Evolutionary conservation across 23 red algal genomes (phyloP).

Genomic region (Gracilaria domingensis): DNA sequence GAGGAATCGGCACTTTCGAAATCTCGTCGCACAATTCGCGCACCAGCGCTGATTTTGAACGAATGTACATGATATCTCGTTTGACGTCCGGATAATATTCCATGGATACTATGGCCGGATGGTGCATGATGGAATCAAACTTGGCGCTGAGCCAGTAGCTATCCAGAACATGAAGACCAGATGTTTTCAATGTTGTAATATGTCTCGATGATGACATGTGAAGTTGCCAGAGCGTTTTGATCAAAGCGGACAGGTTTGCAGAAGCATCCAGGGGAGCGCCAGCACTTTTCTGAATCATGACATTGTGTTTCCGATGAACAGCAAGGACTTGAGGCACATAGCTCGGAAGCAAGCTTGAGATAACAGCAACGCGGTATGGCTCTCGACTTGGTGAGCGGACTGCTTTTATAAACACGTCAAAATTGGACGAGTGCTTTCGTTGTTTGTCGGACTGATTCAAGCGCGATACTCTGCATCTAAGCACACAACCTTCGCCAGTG

Average conservation of each 20-base stretch:
- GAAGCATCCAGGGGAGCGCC: not conserved
- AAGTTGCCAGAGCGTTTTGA: not conserved
- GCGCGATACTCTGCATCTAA: not conserved
- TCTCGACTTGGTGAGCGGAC: not conserved
- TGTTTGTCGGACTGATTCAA: not conserved
- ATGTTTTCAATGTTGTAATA: not conserved
- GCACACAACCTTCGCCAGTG: not conserved
- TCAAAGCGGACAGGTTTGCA: not conserved
- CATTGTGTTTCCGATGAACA: not conserved
- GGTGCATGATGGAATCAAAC: conserved; percentile 11
- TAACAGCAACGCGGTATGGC: not conserved
- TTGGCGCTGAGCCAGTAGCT: conserved; percentile 14
- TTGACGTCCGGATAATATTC: not conserved
- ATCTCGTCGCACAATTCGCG: conserved; percentile 18
- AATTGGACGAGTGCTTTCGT: not conserved
- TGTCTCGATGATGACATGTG: not conserved
- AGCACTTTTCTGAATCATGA: not conserved
- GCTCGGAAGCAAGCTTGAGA: not conserved
- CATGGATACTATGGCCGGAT: not conserved
- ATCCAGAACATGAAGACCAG: not conserved
- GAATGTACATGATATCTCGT: conserved; percentile 9
- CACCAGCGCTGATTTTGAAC: not conserved
- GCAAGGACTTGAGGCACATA: conserved; percentile 14
- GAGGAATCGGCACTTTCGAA: not conserved
- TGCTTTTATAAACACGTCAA: not conserved